These are phyloP conservation scores for Yamadazyma buinensis DNA, from an alignment of 1,139 yeast species.

Conservation along the genomic window DNA sequence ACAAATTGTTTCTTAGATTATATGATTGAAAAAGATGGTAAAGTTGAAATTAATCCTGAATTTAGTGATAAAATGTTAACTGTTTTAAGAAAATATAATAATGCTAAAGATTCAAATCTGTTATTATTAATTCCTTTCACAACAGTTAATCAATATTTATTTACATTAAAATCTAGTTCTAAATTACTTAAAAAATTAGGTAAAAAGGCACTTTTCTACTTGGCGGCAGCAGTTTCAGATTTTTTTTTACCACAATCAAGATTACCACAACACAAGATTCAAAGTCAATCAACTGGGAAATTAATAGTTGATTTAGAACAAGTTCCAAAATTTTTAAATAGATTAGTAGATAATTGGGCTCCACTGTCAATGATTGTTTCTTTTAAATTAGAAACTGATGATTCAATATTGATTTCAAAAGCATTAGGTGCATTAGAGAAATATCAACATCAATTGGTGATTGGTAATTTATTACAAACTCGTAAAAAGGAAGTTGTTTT, in stretches of 20 bases:
- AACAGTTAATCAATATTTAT: constrained; percentile 89
- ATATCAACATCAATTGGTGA: constrained; percentile 89
- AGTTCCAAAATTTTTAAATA: constrained; percentile 86
- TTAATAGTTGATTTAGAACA: constrained; percentile 85
- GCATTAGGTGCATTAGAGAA: constrained; percentile 75
- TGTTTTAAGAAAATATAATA: constrained; percentile 63
- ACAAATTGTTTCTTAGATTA: constrained; percentile 84
- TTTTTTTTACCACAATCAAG: constrained; percentile 85
- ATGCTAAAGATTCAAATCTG: constrained; percentile 55
- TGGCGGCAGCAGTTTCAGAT: constrained; percentile 98
- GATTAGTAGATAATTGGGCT: constrained; percentile 93
- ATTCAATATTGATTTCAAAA: constrained; percentile 62
- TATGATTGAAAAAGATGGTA: constrained; percentile 54
- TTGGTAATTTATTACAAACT: constrained; percentile 88
- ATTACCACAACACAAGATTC: constrained; percentile 91
- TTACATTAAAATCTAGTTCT: constrained; percentile 71
- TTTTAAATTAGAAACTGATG: constrained; percentile 91
- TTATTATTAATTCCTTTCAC: constrained; percentile 82
- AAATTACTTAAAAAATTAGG: constrained; percentile 52
- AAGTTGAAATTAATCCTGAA: constrained; percentile 56
- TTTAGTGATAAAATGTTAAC: constrained; percentile 60
- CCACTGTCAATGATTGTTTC: constrained; percentile 93
- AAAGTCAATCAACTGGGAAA: constrained; percentile 68
- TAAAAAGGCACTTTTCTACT: constrained; percentile 64
- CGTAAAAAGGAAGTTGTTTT: constrained; percentile 86